These are phyloP conservation scores for Globisporangium paroecandrum DNA, from an alignment of 352 stramenopile genomes.

Conservation along the genomic window DNA sequence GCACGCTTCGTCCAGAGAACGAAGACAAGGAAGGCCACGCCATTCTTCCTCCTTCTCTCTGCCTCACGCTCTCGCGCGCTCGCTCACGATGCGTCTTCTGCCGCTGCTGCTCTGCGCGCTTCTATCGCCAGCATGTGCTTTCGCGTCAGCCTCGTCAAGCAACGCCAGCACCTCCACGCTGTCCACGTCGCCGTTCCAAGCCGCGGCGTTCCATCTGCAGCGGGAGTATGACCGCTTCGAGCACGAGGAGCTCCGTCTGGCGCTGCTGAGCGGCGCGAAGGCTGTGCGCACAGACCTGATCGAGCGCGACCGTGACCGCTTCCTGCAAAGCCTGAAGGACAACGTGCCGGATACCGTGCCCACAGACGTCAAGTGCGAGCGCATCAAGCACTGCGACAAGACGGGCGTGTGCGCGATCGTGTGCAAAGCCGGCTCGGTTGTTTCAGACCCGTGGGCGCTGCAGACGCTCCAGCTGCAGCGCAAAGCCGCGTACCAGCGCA, in stretches of 20 bases:
- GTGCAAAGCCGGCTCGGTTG: conserved; percentile 44
- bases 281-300: conserved; percentile 13
- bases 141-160: neutral
- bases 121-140: too few relatives aligned
- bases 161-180: neutral
- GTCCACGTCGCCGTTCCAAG: conserved; percentile 15
- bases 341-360: conserved; percentile 66
- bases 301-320: conserved; percentile 23
- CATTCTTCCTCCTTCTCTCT: neutral
- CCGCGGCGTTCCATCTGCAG: conserved; percentile 14
- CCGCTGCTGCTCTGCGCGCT: neutral
- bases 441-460: conserved; percentile 34
- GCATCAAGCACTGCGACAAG: conserved; percentile 47
- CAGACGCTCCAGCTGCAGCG: conserved; percentile 38
- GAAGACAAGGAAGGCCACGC: neutral
- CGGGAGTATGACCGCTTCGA: conserved; percentile 21
- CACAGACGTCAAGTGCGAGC: conserved; percentile 40
- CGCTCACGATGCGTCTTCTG: neutral
- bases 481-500: conserved; percentile 42
- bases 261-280: conserved; percentile 7
- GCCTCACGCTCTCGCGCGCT: neutral
- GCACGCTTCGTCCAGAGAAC: neutral
- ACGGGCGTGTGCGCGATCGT: conserved; percentile 51
- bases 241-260: conserved; percentile 14
- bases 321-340: conserved; percentile 33